A percentile compares a stretch with the other conserved stretches of the same genome.
phyloP scores from a whole-genome alignment of 2,329 filamentous ascomycete genomes.

The Daldinia sp. region DNA sequence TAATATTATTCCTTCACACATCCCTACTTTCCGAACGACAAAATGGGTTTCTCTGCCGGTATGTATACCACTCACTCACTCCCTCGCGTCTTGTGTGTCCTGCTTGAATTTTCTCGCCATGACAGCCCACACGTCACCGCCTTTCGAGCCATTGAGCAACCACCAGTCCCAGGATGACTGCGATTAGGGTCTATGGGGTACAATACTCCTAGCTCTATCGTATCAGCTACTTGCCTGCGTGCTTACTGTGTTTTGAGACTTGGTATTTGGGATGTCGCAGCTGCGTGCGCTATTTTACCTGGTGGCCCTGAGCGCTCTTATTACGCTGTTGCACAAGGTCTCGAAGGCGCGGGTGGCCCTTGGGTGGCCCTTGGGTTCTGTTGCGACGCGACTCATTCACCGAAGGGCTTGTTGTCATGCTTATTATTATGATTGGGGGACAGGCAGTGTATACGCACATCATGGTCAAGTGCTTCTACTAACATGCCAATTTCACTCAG shows the following conservation, averaged over 20 bases:
- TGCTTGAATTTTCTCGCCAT: conserved; percentile 13
- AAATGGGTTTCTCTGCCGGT: conserved; percentile 61
- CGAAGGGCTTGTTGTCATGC: not conserved
- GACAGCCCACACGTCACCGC: conserved; percentile 36
- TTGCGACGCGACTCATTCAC: not conserved
- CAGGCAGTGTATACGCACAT: not conserved
- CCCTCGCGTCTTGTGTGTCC: conserved; percentile 31
- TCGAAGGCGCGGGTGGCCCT: not conserved
- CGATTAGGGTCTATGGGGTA: conserved; percentile 25
- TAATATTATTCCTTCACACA: conserved; percentile 47
- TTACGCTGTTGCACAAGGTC: conserved; percentile 20
- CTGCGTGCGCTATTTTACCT: conserved; percentile 49
- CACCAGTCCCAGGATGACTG: conserved; percentile 13
- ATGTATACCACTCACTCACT: conserved; percentile 47
- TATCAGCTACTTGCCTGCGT: conserved; percentile 6
- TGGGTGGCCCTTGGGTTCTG: conserved; percentile 1
- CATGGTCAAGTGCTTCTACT: conserved; percentile 41
- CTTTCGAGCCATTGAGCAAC: conserved; percentile 48
- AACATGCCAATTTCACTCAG: conserved; percentile 61
- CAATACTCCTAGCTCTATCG: conserved; percentile 11
- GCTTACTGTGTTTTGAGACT: conserved; percentile 33
- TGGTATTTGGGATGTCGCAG: conserved; percentile 10
- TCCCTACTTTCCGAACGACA: conserved; percentile 50
- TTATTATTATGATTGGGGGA: not conserved
- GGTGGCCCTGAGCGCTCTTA: not conserved